Evolutionary conservation across 192 early-diverging fungal species (phyloP).

Genomic region (Diversispora epigaea): DNA sequence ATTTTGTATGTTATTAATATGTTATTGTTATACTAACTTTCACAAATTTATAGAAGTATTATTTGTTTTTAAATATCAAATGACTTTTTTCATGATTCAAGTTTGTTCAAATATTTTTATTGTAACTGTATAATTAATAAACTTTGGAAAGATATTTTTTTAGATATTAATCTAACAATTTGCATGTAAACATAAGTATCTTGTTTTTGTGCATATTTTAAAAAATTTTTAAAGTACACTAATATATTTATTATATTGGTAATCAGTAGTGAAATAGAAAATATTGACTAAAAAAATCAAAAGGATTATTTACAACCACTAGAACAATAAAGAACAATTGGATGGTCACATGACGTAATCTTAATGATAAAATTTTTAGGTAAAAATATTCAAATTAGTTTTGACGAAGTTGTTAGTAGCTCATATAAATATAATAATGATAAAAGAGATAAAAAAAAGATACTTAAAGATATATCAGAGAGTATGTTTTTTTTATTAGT

Average conservation of each 20-base stretch:
- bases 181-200: not conserved
- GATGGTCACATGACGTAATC: not conserved
- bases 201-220: not conserved
- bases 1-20: not conserved
- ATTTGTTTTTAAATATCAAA: constrained; percentile 7
- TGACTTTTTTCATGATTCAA: not conserved
- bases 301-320: not conserved
- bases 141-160: constrained; percentile 12
- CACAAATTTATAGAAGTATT: constrained; percentile 9
- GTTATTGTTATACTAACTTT: too few species aligned
- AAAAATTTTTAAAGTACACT: not conserved
- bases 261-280: constrained; percentile 16
- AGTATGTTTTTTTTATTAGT: not conserved
- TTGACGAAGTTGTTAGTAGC: not conserved
- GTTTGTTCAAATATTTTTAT: not conserved
- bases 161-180: not conserved
- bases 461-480: not conserved
- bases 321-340: not conserved
- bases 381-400: not conserved
- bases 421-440: not conserved
- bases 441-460: not conserved
- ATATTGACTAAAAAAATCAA: constrained; percentile 4
- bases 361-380: not conserved
- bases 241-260: not conserved
- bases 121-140: not conserved